These are phyloP conservation scores for Dacryopinax primogenitus DNA, from an alignment of 768 basidiomycete species.

Conservation along the genomic window DNA sequence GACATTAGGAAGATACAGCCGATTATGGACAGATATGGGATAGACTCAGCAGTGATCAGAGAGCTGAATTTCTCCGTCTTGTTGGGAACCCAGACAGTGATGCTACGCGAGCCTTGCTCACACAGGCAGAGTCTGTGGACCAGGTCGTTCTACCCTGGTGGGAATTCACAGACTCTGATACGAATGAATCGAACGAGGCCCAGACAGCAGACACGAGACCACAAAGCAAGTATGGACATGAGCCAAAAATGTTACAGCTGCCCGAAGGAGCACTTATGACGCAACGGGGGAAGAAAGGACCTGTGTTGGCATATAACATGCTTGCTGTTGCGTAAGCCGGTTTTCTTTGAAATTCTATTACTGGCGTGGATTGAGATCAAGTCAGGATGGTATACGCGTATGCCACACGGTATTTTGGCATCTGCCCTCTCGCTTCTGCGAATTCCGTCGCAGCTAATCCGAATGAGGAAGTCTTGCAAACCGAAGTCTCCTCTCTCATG, in stretches of 20 bases:
- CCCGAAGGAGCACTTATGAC: constrained; percentile 36
- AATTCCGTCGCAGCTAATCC: constrained; percentile 26
- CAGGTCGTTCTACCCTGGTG: constrained; percentile 61
- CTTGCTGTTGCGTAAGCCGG: constrained; percentile 49
- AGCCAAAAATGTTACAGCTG: constrained; percentile 36
- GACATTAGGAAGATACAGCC: constrained; percentile 34
- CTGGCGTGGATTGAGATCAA: neutral
- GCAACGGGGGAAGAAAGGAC: constrained; percentile 21
- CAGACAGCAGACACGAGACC: no score
- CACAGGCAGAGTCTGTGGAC: constrained; percentile 41
- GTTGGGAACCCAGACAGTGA: constrained; percentile 51
- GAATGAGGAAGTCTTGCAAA: constrained; percentile 37
- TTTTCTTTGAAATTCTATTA: neutral
- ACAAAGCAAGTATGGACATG: constrained; percentile 26
- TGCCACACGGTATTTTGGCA: constrained; percentile 46
- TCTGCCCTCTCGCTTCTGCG: constrained; percentile 39
- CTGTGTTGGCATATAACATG: constrained; percentile 52
- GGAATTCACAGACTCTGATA: constrained; percentile 31
- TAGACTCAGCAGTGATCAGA: constrained; percentile 47
- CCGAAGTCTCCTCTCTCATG: constrained; percentile 28
- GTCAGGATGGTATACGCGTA: constrained; percentile 62
- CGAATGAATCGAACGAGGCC: constrained; percentile 13
- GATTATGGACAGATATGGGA: constrained; percentile 49
- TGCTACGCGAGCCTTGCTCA: constrained; percentile 45
- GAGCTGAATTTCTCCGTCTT: constrained; percentile 44